Evolutionary conservation across 2,329 filamentous ascomycete genomes (phyloP), one percentile per base, ranked within the genome.

Genomic region (Colletotrichum acutatum): DNA sequence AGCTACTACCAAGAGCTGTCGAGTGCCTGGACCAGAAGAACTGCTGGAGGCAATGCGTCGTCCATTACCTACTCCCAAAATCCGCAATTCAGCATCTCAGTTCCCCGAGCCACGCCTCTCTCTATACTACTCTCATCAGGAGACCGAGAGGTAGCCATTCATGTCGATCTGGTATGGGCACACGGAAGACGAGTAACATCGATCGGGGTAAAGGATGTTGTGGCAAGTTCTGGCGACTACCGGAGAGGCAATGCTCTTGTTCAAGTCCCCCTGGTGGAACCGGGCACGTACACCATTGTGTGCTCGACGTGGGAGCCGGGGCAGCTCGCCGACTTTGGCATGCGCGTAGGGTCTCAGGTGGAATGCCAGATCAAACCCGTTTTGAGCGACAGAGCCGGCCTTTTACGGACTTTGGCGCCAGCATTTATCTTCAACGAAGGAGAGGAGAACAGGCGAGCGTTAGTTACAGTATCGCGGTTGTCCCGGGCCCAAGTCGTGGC

Each of bases 281-380:
- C 90, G 0, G 96, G 96, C 0, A 87, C 87, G 0, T 99, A 98
- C 81, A 98, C 94, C 0, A 88, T 98, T 68, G 93, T 98, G 7
- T 96, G 93, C 80, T 98, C 95, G 2, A 97, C 96, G 0, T 98
- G 97, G 80, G 95, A 97, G 75, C 88, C 92, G 0, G 93, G 92
- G 9, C 94, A 97, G 78, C 85, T 90, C 1, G 94, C 93, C 4
- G 87, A 88, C 61, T 98, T 97, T 78, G 90, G 88, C 0, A 86
- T 99, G 9, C 90, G 91, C 69, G 87, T 98, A n/a, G 91, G 92
- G 59, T 92, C 93, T 42, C 90, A 88, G 66, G 80, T 84, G 2
- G 85, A 88, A 0, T 88, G 91, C 49, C 78, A 81, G 1, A 80
- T 97, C 5, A 84, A 84, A 8, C 88, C 89, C 19, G 87, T 98